phyloP scores from a whole-genome alignment of 257 asterid species.

The Datura wrightii region DNA sequence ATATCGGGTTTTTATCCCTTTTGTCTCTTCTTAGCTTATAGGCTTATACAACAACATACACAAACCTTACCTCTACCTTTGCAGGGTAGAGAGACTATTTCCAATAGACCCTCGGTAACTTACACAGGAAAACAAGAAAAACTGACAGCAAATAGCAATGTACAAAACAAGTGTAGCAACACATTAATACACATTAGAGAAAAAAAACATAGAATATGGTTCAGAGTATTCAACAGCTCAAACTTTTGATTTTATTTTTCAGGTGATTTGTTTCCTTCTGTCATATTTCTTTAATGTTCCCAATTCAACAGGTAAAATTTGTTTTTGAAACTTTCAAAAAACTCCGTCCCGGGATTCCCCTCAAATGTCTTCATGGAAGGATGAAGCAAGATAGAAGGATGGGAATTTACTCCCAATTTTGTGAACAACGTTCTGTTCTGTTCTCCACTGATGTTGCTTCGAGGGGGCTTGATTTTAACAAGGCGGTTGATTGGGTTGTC shows the following conservation, averaged over 20 bases:
- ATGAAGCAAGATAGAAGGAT: constrained; percentile 86
- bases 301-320: constrained; percentile 70
- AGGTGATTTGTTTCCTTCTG: background rate
- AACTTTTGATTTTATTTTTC: background rate
- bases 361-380: constrained; percentile 88
- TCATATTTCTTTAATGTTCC: background rate
- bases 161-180: too few relatives aligned
- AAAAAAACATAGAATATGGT: too few relatives aligned
- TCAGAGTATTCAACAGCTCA: background rate
- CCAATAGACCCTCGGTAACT: too few relatives aligned
- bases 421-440: constrained; percentile 75
- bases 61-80: too few relatives aligned
- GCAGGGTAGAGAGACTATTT: too few relatives aligned
- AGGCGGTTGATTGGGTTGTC: constrained; percentile 97
- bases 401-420: constrained; percentile 80
- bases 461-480: constrained; percentile 94
- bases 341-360: constrained; percentile 94
- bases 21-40: too few relatives aligned
- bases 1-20: background rate
- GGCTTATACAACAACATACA: too few relatives aligned
- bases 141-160: too few relatives aligned
- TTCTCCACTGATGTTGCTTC: constrained; percentile 93
- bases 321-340: constrained; percentile 83
- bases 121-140: too few relatives aligned
- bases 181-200: too few relatives aligned